Conservation (phyloP, 345 rosid genomes). For the Mangifera indica region DNA sequence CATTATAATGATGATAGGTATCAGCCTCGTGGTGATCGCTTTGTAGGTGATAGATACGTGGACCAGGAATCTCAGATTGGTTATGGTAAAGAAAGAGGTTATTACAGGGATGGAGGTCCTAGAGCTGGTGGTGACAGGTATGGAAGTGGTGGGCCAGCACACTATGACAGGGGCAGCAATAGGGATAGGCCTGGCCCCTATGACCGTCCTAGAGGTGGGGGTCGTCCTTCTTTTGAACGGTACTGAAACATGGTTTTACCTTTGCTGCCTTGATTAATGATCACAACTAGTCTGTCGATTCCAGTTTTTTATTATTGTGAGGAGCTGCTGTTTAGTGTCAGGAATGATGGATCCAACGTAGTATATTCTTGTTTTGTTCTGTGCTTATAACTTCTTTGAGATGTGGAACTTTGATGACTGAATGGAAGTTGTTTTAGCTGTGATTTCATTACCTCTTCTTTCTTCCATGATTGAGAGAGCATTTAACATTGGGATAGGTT, state of each 20-base stretch:
- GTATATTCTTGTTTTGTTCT: conserved; percentile 6
- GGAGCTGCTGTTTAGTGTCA: neutral
- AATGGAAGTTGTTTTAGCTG: conserved; percentile 6
- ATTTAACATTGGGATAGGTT: neutral
- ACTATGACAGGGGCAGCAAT: conserved; percentile 26
- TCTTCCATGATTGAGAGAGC: neutral
- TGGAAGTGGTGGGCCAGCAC: conserved; percentile 35
- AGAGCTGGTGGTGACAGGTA: conserved; percentile 36
- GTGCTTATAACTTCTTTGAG: conserved; percentile 3
- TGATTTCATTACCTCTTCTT: neutral
- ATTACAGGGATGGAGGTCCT: conserved; percentile 30
- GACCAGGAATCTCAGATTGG: conserved; percentile 15
- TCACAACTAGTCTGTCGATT: neutral
- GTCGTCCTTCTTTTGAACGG: conserved; percentile 36
- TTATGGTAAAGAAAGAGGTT: conserved; percentile 17
- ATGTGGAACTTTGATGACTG: conserved; percentile 5
- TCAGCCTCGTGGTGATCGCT: conserved; percentile 36
- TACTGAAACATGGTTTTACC: conserved; percentile 15
- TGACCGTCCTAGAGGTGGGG: conserved; percentile 33
- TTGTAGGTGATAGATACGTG: conserved; percentile 31
- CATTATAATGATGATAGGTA: conserved; percentile 37
- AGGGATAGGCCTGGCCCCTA: conserved; percentile 40
- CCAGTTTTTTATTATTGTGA: neutral
- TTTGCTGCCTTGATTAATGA: neutral
- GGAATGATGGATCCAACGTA: conserved; percentile 4